phyloP scores from a whole-genome alignment of 1,139 yeast species.

The Wickerhamomyces sp. region DNA sequence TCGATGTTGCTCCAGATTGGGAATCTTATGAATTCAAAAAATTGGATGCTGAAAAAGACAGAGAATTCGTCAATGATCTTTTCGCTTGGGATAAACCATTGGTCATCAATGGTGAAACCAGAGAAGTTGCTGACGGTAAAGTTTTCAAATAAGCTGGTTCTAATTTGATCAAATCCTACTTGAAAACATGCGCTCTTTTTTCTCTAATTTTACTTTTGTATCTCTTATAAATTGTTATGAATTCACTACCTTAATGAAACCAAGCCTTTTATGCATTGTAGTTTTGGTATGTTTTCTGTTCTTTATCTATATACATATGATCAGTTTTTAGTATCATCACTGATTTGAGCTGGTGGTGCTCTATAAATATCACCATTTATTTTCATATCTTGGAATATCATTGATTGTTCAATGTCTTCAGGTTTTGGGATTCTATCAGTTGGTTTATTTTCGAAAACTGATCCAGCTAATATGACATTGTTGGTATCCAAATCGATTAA shows the following conservation, averaged over 20 bases:
- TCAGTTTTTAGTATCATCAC: background rate
- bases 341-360: conserved; percentile 21
- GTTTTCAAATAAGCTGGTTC: conserved; percentile 2
- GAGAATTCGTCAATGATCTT: conserved; percentile 64
- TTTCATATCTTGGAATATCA: conserved; percentile 39
- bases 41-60: conserved; percentile 67
- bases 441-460: conserved; percentile 64
- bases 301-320: too few species aligned
- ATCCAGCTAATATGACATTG: conserved; percentile 68
- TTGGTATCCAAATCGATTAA: conserved; percentile 70
- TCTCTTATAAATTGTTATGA: background rate
- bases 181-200: background rate
- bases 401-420: conserved; percentile 32
- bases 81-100: conserved; percentile 88
- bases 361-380: conserved; percentile 49
- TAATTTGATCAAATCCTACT: background rate
- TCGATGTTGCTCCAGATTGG: conserved; percentile 99
- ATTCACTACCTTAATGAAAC: too few species aligned
- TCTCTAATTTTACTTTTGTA: background rate
- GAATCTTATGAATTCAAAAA: conserved; percentile 72
- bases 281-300: too few species aligned
- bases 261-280: too few species aligned
- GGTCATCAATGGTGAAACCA: conserved; percentile 56
- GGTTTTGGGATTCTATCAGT: conserved; percentile 34
- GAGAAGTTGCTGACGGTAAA: conserved; percentile 16